phyloP scores from a whole-genome alignment of 257 asterid species.

The Eustoma russellianum region DNA sequence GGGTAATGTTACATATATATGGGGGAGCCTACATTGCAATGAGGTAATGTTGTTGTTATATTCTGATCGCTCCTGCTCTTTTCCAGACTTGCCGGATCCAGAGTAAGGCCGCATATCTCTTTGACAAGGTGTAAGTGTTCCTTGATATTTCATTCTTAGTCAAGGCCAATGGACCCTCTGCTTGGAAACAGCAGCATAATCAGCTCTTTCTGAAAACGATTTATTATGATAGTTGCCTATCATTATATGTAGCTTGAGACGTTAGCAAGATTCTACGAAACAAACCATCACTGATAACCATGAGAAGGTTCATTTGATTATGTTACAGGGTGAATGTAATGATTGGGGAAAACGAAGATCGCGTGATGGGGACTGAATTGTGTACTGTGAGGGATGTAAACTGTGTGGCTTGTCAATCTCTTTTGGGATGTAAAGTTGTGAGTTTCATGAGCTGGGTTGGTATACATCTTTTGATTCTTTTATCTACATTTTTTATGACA shows the following conservation, averaged over 20 bases:
- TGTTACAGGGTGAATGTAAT: conserved; percentile 62
- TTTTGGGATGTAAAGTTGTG: conserved; percentile 90
- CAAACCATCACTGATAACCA: not conserved
- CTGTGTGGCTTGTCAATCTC: conserved; percentile 79
- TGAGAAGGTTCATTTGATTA: conserved; percentile 14
- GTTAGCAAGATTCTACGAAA: no score
- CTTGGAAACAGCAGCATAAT: no score
- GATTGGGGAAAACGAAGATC: conserved; percentile 57
- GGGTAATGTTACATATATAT: no score
- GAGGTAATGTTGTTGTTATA: no score
- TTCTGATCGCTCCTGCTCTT: not conserved
- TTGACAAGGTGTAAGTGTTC: conserved; percentile 54
- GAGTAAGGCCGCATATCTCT: conserved; percentile 77
- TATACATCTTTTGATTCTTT: not conserved
- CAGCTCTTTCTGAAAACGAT: no score
- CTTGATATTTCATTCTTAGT: not conserved
- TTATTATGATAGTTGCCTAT: no score
- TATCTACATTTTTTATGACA: conserved; percentile 1
- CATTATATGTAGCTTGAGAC: no score
- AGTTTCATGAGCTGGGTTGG: conserved; percentile 3
- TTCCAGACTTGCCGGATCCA: conserved; percentile 59
- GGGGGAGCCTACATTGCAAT: no score
- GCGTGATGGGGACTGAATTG: conserved; percentile 74
- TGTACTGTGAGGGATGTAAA: conserved; percentile 75
- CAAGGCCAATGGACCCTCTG: no score